These are phyloP conservation scores for Leishmania lainsoni DNA, from an alignment of 208 protist species.

Conservation along the genomic window DNA sequence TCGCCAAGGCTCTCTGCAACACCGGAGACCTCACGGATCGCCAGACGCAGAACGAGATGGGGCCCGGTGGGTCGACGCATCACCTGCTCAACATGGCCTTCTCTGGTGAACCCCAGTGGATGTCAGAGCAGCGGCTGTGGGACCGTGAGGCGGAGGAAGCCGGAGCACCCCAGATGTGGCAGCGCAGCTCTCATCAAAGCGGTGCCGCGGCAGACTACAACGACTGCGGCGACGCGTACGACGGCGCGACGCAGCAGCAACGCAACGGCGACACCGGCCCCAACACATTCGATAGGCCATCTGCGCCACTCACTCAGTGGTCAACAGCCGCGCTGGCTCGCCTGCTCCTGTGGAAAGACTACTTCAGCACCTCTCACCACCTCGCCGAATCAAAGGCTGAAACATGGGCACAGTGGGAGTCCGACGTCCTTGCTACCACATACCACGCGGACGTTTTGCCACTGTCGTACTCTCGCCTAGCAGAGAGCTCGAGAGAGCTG, in stretches of 20 bases:
- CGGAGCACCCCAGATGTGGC: neutral
- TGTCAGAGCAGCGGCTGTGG: conserved; percentile 14
- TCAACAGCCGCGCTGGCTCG: conserved; percentile 28
- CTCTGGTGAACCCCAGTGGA: conserved; percentile 58
- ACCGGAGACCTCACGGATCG: conserved; percentile 32
- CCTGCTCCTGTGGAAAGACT: conserved; percentile 22
- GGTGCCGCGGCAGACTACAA: conserved; percentile 3
- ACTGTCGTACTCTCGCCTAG: neutral
- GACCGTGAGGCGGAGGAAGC: conserved; percentile 4
- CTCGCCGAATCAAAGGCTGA: neutral
- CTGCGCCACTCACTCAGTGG: conserved; percentile 16
- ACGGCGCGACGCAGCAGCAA: neutral
- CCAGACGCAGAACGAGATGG: conserved; percentile 38
- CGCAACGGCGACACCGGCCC: neutral
- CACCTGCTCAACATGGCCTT: conserved; percentile 58
- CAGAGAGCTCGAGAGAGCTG: neutral
- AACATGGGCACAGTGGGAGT: conserved; percentile 27
- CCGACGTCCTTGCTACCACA: conserved; percentile 24
- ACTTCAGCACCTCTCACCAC: conserved; percentile 13
- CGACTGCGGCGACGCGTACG: conserved; percentile 28
- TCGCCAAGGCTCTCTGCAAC: conserved; percentile 48
- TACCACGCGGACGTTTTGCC: conserved; percentile 32
- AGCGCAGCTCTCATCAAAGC: neutral
- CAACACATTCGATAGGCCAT: neutral
- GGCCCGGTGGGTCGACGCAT: conserved; percentile 42